Evolutionary conservation across 208 protist species (phyloP), one percentile per base, ranked within the genome.

Genomic region (Acanthamoeba lenticulata): DNA sequence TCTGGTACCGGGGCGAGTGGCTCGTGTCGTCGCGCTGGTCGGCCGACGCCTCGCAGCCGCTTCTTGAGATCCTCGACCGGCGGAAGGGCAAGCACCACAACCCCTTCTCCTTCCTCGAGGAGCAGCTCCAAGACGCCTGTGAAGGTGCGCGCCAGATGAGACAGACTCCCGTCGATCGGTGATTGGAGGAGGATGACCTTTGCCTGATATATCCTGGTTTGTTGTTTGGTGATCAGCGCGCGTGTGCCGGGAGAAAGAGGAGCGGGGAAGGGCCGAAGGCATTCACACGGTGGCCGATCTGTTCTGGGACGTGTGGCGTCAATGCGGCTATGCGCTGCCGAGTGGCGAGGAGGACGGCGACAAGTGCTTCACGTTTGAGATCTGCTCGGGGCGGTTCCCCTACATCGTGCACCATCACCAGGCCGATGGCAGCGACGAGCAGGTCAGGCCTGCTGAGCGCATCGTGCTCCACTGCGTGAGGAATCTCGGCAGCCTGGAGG

Each of bases 21-120:
- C 77, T 86, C 24, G 13, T 86, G 29, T 52, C 77, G 0, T 86
- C 77, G 4, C 40, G 44, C 5, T 86, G 77, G 77, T 11, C 77
- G 27, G 77, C 77, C 19, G 77, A 86, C 44, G 77, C 77, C 9
- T 57, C 38, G 40, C 77, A 86, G 44, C 77, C 77, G 24, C 77
- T 86, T 24, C 44, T 86, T 1, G 77, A 86, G 4, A 86, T 86
- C 24, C 3, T 86, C 15, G 77, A 86, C 29, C 17, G 77, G 2
- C n/a, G 77, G 44, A 47, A 57, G 42, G 77, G 77, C 44, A 86
- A 86, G 44, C 77, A 86, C 21, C 77, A 86, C 77, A 86, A 86
- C 29, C 77, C 77, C 0, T 86, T 86, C 77, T 1, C 77, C 17
- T 86, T 86, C 44, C 77, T 86, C 40, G 77, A 86, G 44, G 77